These are phyloP conservation scores for Backusella luteola DNA, from an alignment of 192 early-diverging fungal genomes.

Conservation along the genomic window DNA sequence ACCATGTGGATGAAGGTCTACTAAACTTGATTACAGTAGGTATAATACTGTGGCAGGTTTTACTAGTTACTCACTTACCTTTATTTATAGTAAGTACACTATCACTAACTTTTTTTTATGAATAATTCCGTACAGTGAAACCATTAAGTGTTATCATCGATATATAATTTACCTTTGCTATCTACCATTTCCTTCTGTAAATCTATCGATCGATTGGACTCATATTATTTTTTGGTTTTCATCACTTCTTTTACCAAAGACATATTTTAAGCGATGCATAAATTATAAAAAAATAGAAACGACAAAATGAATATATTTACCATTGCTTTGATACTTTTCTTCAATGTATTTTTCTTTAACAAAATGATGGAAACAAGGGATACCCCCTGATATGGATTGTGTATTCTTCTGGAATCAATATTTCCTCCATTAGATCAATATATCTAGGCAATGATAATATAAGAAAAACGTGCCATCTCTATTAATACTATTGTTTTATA, in stretches of 20 bases:
- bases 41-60: no score
- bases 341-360: conserved; percentile 67
- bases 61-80: conserved; percentile 61
- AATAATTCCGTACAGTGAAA: conserved; percentile 80
- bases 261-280: conserved; percentile 37
- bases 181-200: conserved; percentile 63
- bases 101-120: conserved; percentile 31
- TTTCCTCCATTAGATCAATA: conserved; percentile 46
- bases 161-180: conserved; percentile 71
- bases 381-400: conserved; percentile 74
- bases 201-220: conserved; percentile 63
- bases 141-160: conserved; percentile 60
- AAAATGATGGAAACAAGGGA: conserved; percentile 67
- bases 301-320: conserved; percentile 23
- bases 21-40: conserved; percentile 45
- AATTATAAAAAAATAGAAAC: not conserved
- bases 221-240: conserved; percentile 46
- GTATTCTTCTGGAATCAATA: conserved; percentile 54
- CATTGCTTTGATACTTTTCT: conserved; percentile 59
- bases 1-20: conserved; percentile 35
- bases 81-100: not conserved
- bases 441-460: conserved; percentile 23
- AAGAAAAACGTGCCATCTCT: not conserved
- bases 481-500: not conserved
- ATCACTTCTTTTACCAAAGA: conserved; percentile 61